Conservation (phyloP, 2,329 filamentous ascomycete species). For the Colletotrichum cereale region DNA sequence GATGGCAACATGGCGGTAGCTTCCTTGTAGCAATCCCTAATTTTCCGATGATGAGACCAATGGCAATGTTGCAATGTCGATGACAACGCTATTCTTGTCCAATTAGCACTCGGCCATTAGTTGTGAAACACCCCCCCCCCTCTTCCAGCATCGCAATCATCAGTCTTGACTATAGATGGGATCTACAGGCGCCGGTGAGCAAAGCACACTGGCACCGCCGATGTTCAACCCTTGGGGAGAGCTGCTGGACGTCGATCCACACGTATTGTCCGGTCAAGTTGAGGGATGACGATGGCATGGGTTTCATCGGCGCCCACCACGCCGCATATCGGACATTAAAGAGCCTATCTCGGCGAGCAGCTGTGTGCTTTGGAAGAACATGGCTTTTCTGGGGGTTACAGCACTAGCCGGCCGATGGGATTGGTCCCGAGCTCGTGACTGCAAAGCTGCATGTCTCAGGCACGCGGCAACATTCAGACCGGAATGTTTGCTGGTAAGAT, state of each 20-base stretch:
- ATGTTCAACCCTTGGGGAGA: background rate
- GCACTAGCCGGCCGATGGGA: background rate
- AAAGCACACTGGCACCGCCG: background rate
- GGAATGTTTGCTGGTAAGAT: background rate
- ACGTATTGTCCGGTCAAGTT: background rate
- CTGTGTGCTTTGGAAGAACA: background rate
- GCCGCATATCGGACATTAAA: background rate
- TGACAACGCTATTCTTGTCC: background rate
- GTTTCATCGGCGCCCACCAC: background rate
- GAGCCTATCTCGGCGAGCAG: background rate
- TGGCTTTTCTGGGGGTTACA: background rate
- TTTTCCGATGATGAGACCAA: background rate
- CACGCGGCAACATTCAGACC: background rate
- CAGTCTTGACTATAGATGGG: background rate
- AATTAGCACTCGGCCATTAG: background rate
- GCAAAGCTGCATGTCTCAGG: slow-evolving; percentile 2
- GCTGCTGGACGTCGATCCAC: background rate
- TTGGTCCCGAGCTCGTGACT: background rate
- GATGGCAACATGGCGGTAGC: background rate
- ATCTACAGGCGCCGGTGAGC: background rate
- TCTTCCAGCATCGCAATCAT: background rate
- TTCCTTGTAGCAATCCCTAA: background rate
- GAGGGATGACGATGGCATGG: background rate
- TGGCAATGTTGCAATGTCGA: background rate
- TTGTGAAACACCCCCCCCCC: background rate